Percentiles rank a stretch among this genome's conserved stretches.
Conservation (phyloP, 208 protist genomes). For the Crithidia bombi region DNA sequence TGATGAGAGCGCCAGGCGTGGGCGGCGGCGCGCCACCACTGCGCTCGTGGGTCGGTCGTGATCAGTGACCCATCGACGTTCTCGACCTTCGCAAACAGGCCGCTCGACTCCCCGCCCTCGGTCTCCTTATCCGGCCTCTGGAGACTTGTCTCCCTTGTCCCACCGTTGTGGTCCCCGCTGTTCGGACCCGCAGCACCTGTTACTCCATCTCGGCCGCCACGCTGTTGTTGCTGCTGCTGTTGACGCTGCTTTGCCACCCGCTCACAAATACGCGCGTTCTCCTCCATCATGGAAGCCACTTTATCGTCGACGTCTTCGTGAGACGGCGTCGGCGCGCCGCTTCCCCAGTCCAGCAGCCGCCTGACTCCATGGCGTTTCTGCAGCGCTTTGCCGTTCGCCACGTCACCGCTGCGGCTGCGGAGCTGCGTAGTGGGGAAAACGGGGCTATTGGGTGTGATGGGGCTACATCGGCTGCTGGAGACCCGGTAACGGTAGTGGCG, state of each 20-base stretch:
- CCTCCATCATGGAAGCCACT: slow-evolving; percentile 53
- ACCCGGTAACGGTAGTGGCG: neutral
- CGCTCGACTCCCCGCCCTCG: neutral
- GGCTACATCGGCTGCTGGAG: neutral
- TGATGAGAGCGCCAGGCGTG: slow-evolving; percentile 73
- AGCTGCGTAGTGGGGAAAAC: neutral
- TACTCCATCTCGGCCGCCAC: neutral
- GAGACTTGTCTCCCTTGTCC: neutral
- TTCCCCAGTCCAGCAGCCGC: slow-evolving; percentile 25
- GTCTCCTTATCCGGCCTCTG: neutral
- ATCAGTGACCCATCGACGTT: neutral
- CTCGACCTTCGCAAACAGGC: neutral
- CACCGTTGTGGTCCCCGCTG: neutral
- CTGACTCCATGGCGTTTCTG: neutral
- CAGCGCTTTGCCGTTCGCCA: neutral
- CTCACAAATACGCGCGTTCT: slow-evolving; percentile 52
- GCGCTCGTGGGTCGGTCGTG: slow-evolving; percentile 50
- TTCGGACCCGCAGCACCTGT: neutral
- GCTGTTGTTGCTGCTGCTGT: slow-evolving; percentile 6
- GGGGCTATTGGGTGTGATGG: neutral
- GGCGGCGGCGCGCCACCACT: slow-evolving; percentile 70
- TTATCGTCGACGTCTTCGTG: slow-evolving; percentile 44
- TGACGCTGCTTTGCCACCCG: slow-evolving; percentile 9
- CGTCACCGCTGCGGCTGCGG: slow-evolving; percentile 5
- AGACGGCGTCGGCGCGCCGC: slow-evolving; percentile 19